phyloP scores from a whole-genome alignment of 2,329 filamentous ascomycete species.

The Penicillium brevicompactum region DNA sequence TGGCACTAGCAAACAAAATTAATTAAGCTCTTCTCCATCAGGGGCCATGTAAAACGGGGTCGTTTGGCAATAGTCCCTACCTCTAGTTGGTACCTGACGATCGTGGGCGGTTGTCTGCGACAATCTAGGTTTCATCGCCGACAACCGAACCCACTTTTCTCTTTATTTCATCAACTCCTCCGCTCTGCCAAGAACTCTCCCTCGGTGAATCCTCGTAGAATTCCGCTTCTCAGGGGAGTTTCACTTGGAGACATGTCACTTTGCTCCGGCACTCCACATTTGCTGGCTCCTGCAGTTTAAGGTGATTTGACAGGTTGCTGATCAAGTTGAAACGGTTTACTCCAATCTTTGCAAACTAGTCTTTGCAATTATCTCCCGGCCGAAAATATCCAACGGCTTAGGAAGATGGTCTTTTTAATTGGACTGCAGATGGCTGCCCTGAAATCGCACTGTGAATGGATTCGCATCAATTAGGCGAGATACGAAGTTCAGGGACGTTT shows the following conservation, averaged over 20 bases:
- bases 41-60: background rate
- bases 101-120: constrained; percentile 31
- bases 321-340: background rate
- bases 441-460: too few relatives aligned
- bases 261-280: background rate
- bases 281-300: background rate
- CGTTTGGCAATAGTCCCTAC: constrained; percentile 11
- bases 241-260: background rate
- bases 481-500: background rate
- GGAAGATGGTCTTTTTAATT: background rate
- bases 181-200: constrained; percentile 18
- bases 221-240: background rate
- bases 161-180: constrained; percentile 4
- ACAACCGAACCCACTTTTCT: constrained; percentile 2
- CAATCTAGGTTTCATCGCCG: constrained; percentile 30
- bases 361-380: background rate
- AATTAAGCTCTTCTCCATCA: constrained; percentile 18
- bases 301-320: background rate
- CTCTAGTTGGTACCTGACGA: constrained; percentile 19
- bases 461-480: background rate
- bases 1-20: constrained; percentile 9
- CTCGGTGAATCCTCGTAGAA: constrained; percentile 8
- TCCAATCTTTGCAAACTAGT: background rate
- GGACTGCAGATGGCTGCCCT: background rate
- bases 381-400: background rate